Conservation (phyloP, 176 grass and related monocot genomes). For the Pontederia crassipes region DNA sequence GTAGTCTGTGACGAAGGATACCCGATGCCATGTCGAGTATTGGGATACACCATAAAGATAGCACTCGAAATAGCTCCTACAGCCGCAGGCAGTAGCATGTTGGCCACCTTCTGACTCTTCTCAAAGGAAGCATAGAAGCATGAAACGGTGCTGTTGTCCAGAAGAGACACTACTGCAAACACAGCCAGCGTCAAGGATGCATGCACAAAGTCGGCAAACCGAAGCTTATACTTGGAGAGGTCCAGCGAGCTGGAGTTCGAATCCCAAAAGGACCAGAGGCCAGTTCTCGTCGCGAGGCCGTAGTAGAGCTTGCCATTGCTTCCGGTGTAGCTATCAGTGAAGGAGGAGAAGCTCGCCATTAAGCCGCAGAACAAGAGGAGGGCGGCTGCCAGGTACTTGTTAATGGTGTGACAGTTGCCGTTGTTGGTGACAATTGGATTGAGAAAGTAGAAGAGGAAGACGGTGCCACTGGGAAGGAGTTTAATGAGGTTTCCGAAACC, state of each 20-base stretch:
- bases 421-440: not conserved
- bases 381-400: not conserved
- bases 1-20: not conserved
- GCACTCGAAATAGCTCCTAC: not conserved
- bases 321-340: not conserved
- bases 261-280: not conserved
- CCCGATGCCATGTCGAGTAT: not conserved
- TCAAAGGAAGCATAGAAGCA: constrained; percentile 5
- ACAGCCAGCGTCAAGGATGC: not conserved
- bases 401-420: not conserved
- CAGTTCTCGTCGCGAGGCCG: not conserved
- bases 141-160: not conserved
- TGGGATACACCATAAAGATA: constrained; percentile 1
- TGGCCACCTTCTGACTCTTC: not conserved
- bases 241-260: not conserved
- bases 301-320: not conserved
- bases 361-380: not conserved
- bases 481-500: not conserved
- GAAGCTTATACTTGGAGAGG: not conserved
- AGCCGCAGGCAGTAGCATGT: not conserved
- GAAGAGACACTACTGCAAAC: not conserved
- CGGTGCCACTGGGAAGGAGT: not conserved
- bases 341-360: not conserved
- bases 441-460: constrained; percentile 2
- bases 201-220: not conserved